Conservation (phyloP, 2,329 filamentous ascomycete species). For the Alternaria triticimaculans region DNA sequence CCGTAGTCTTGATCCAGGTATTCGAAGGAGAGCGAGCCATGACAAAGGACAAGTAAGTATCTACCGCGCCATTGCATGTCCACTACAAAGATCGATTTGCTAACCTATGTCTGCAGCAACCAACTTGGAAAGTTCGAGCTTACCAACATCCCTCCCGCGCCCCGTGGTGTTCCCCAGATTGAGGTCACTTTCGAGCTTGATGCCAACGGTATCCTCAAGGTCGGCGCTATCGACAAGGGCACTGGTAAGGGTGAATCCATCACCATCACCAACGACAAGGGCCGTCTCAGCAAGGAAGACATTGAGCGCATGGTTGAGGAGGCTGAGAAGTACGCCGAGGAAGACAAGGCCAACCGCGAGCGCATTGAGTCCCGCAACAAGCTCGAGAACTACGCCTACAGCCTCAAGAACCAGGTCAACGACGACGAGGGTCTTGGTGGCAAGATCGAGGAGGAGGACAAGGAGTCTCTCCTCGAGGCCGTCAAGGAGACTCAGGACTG, state of each 20-base stretch:
- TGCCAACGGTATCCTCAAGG: slow-evolving; percentile 97
- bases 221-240: slow-evolving; percentile 95
- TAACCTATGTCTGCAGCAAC: slow-evolving; percentile 60
- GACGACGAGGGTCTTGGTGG: slow-evolving; percentile 95
- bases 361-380: slow-evolving; percentile 96
- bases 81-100: neutral
- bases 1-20: slow-evolving; percentile 92
- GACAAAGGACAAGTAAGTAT: slow-evolving; percentile 72
- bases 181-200: slow-evolving; percentile 98
- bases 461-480: slow-evolving; percentile 93
- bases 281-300: slow-evolving; percentile 92
- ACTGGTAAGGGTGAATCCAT: slow-evolving; percentile 97
- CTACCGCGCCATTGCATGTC: neutral
- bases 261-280: slow-evolving; percentile 99
- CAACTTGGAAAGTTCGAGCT: slow-evolving; percentile 97
- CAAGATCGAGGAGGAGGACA: slow-evolving; percentile 98
- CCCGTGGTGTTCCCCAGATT: slow-evolving; percentile 96
- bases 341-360: slow-evolving; percentile 97
- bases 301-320: slow-evolving; percentile 99
- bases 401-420: slow-evolving; percentile 98
- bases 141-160: slow-evolving; percentile 91
- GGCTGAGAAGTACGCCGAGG: slow-evolving; percentile 98
- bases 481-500: slow-evolving; percentile 97
- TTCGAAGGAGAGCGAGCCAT: slow-evolving; percentile 92
- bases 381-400: slow-evolving; percentile 99